Evolutionary conservation across 306 rosid species (phyloP), one percentile per base, ranked within the genome.

Genomic region (Senna tora): DNA sequence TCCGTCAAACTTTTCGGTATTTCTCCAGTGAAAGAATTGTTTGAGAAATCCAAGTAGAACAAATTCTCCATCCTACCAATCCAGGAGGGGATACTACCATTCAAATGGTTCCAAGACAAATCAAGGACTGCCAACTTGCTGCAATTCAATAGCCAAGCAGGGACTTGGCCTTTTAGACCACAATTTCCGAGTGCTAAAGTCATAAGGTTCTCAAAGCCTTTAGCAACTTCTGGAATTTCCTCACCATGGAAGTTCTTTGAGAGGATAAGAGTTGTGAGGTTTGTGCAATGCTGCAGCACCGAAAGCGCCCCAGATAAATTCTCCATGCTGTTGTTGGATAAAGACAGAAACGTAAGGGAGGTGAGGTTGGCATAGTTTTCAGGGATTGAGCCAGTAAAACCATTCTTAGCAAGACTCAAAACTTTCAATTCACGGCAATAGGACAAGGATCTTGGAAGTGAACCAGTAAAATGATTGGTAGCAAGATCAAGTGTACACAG

Each of bases 21-120:
- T 41, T 81, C 83, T 25, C 85, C 89, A 0, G 72, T 22, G 5
- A 87, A 72, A 2, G 92, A 80, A 79, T 87, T 87, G 79, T 87
- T 87, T 6, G 92, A 87, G 15, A 87, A 3, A 76, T 84, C 92
- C 85, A 87, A 73, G 85, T 82, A 87, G 67, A 84, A 87, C 25
- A 87, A 85, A 61, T 9, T 0, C 3, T 6, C 10, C 41, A 87
- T 80, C 15, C 59, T 8, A 9, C 84, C 92, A 25, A 87, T 46
- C 82, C 87, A 84, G 17, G n/a, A 21, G 9, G 92, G 89, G 42
- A 87, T 61, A 51, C 61, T 47, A 17, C 92, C 88, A 9, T 21
- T 17, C 77, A 87, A 60, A 47, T 6, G 1, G 71, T 87, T 87
- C 89, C 89, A 87, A 1, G 92, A 87, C 39, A 87, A 56, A 72